These are phyloP conservation scores for Dryadomyces quercivorus DNA, from an alignment of 2,329 filamentous ascomycete species.

Conservation along the genomic window DNA sequence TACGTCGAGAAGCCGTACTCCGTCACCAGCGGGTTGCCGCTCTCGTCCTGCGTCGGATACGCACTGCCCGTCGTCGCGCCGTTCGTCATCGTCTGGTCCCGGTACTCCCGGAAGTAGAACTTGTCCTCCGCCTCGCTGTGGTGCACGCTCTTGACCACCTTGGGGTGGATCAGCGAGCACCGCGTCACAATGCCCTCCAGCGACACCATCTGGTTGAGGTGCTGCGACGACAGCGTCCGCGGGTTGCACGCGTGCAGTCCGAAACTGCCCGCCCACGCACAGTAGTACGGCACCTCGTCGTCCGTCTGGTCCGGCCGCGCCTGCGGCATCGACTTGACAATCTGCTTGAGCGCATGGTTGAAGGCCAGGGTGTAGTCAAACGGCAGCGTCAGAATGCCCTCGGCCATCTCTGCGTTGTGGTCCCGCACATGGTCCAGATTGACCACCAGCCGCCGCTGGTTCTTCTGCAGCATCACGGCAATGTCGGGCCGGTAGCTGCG, in stretches of 20 bases:
- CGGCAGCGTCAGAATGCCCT: conserved; percentile 65
- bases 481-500: conserved; percentile 84
- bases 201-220: conserved; percentile 94
- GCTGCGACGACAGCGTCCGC: conserved; percentile 74
- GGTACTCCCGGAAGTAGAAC: conserved; percentile 83
- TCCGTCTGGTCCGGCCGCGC: conserved; percentile 63
- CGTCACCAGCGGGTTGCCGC: conserved; percentile 83
- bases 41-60: conserved; percentile 86
- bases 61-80: conserved; percentile 81
- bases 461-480: conserved; percentile 60
- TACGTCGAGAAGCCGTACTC: conserved; percentile 96
- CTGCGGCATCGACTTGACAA: conserved; percentile 68
- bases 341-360: conserved; percentile 78
- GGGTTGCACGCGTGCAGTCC: conserved; percentile 92
- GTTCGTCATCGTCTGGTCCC: conserved; percentile 95
- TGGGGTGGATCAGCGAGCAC: conserved; percentile 88
- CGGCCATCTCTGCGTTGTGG: conserved; percentile 72
- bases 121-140: conserved; percentile 80
- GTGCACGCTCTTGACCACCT: conserved; percentile 96
- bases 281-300: conserved; percentile 82
- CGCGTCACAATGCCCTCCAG: conserved; percentile 96
- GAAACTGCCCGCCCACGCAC: conserved; percentile 93
- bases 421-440: conserved; percentile 85
- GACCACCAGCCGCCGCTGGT: conserved; percentile 52
- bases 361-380: conserved; percentile 87